Percentiles rank a stretch among this genome's conserved stretches.
Evolutionary conservation across 2,329 filamentous ascomycete genomes (phyloP).

Genomic region (Biscogniauxia marginata): DNA sequence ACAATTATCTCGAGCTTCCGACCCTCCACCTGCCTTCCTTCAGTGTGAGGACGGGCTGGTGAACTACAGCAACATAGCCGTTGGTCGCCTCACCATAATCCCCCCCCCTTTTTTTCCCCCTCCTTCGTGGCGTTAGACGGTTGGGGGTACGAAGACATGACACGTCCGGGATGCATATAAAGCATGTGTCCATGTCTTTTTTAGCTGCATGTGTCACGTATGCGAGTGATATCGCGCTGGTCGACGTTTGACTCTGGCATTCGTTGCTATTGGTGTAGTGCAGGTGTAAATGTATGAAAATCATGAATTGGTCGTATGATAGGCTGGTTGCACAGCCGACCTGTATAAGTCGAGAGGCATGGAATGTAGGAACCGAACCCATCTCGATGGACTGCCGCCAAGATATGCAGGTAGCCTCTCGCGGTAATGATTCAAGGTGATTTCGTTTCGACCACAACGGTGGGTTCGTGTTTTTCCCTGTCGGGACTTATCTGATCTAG

Average conservation of each 20-base stretch:
- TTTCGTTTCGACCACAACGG: conserved; percentile 13
- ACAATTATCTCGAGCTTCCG: conserved; percentile 5
- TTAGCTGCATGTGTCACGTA: conserved; percentile 3
- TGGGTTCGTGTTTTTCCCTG: conserved; percentile 18
- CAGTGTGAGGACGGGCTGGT: not conserved
- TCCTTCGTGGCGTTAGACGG: not conserved
- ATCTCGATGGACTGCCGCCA: conserved; percentile 14
- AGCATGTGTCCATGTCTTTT: not conserved
- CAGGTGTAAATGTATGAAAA: conserved; percentile 1
- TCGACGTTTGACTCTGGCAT: not conserved
- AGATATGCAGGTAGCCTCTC: conserved; percentile 25
- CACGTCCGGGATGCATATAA: not conserved
- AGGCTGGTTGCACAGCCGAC: conserved; percentile 4
- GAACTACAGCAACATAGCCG: not conserved
- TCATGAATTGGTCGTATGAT: conserved; percentile 3
- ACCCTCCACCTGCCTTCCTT: not conserved
- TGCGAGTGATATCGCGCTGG: conserved; percentile 21
- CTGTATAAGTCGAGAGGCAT: not conserved
- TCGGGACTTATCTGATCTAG: conserved; percentile 8
- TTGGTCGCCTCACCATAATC: not conserved
- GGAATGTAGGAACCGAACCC: conserved; percentile 2
- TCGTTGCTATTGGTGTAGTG: not conserved
- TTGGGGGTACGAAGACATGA: conserved; percentile 2
- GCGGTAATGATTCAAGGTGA: conserved; percentile 13
- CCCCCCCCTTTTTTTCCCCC: not conserved